Conservation (phyloP, 257 asterid species). For the Verbena officinalis region DNA sequence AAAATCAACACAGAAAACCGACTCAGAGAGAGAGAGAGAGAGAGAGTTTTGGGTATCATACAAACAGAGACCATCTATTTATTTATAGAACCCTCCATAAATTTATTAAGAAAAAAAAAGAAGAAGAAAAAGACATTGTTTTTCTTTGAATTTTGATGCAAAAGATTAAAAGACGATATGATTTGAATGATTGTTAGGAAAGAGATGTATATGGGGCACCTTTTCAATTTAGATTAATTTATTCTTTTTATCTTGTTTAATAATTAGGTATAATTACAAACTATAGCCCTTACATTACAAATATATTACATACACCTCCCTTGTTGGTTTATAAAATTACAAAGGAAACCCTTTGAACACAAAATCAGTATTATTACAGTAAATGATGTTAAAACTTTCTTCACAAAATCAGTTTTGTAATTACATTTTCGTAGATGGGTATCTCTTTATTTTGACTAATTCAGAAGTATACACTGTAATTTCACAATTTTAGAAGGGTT, state of each 20-base stretch:
- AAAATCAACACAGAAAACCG: no score
- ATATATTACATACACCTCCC: no score
- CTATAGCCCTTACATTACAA: no score
- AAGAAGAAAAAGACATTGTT: slow-evolving; percentile 11
- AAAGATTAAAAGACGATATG: slow-evolving; percentile 11
- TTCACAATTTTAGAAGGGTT: no score
- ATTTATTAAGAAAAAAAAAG: slow-evolving; percentile 13
- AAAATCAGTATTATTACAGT: no score
- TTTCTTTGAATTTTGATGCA: no score
- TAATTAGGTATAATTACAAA: no score
- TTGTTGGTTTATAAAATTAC: no score
- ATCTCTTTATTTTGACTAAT: no score
- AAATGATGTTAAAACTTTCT: slow-evolving; percentile 39
- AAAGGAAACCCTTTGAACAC: no score
- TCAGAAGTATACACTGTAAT: no score
- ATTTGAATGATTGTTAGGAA: slow-evolving; percentile 30
- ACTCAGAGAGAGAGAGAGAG: background rate
- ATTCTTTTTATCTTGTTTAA: background rate
- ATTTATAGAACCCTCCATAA: background rate
- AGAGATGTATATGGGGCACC: background rate
- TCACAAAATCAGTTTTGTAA: slow-evolving; percentile 46
- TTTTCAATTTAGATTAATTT: background rate
- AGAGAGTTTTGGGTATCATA: background rate
- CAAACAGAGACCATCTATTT: background rate
- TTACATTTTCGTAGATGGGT: background rate